Conservation (phyloP, 352 stramenopile species). For the Phytophthora multivora region DNA sequence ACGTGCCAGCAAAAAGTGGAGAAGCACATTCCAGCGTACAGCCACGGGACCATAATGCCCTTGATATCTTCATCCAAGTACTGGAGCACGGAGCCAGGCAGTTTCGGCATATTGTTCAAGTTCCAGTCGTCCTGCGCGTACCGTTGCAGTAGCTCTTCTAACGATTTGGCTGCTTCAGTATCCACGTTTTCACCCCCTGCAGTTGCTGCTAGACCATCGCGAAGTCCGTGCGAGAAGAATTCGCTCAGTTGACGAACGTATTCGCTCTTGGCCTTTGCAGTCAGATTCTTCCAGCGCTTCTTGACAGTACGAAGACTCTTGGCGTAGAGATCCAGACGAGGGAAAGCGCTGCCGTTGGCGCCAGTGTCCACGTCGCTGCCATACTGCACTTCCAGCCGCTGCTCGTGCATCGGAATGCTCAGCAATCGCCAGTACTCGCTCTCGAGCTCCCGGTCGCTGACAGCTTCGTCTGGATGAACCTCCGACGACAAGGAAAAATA, state of each 20-base stretch:
- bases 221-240: slow-evolving; percentile 65
- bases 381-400: slow-evolving; percentile 90
- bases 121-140: slow-evolving; percentile 96
- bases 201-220: slow-evolving; percentile 18
- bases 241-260: slow-evolving; percentile 42
- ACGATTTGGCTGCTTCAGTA: slow-evolving; percentile 21
- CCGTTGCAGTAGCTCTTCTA: slow-evolving; percentile 64
- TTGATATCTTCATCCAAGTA: slow-evolving; percentile 98
- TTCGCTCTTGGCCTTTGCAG: slow-evolving; percentile 32
- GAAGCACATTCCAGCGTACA: slow-evolving; percentile 99
- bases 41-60: slow-evolving; percentile 99
- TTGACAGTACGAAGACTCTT: slow-evolving; percentile 58
- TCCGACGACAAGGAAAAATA: slow-evolving; percentile 66
- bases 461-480: slow-evolving; percentile 40
- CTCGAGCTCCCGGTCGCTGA: slow-evolving; percentile 79
- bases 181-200: slow-evolving; percentile 23
- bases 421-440: slow-evolving; percentile 90
- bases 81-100: slow-evolving; percentile 93
- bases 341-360: slow-evolving; percentile 87
- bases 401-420: slow-evolving; percentile 72
- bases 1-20: slow-evolving; percentile 99
- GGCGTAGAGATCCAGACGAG: slow-evolving; percentile 56
- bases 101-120: slow-evolving; percentile 98
- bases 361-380: slow-evolving; percentile 92
- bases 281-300: slow-evolving; percentile 62